Conservation (phyloP, 176 grass and related monocot genomes). For the Oryza glaberrima region DNA sequence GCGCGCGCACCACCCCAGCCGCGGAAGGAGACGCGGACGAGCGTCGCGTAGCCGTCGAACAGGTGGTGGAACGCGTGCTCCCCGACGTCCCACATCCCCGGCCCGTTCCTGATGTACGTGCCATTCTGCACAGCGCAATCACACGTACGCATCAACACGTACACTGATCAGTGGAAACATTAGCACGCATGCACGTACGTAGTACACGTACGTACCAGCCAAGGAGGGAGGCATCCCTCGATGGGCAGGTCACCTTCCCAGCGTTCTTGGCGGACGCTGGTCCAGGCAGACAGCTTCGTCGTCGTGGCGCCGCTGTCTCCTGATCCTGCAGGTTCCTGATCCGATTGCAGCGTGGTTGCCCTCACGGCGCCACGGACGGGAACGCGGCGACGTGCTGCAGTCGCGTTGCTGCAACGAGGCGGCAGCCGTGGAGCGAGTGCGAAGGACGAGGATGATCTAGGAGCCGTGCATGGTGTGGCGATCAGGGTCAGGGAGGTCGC, state of each 20-base stretch:
- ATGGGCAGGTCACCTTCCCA: constrained; percentile 44
- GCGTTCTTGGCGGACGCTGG: constrained; percentile 45
- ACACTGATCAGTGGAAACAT: background rate
- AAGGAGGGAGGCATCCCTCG: constrained; percentile 35
- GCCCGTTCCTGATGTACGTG: constrained; percentile 71
- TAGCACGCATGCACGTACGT: background rate
- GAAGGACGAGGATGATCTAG: too few relatives aligned
- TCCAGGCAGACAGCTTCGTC: constrained; percentile 40
- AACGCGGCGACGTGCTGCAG: too few relatives aligned
- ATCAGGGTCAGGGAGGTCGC: too few relatives aligned
- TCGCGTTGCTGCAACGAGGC: background rate
- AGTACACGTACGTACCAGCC: constrained; percentile 33
- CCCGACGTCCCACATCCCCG: constrained; percentile 66
- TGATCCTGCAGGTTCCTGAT: background rate
- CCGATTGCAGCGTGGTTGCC: background rate
- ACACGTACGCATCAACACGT: background rate
- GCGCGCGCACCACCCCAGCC: constrained; percentile 17
- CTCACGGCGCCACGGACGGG: background rate
- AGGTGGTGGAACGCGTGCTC: constrained; percentile 58
- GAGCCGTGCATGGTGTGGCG: too few relatives aligned
- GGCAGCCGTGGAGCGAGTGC: too few relatives aligned
- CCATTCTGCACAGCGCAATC: constrained; percentile 43
- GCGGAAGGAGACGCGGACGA: constrained; percentile 59
- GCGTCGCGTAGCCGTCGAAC: constrained; percentile 76
- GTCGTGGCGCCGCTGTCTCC: background rate